These are phyloP conservation scores for Phytopythium delawarense DNA, from an alignment of 352 stramenopile genomes.

Conservation along the genomic window DNA sequence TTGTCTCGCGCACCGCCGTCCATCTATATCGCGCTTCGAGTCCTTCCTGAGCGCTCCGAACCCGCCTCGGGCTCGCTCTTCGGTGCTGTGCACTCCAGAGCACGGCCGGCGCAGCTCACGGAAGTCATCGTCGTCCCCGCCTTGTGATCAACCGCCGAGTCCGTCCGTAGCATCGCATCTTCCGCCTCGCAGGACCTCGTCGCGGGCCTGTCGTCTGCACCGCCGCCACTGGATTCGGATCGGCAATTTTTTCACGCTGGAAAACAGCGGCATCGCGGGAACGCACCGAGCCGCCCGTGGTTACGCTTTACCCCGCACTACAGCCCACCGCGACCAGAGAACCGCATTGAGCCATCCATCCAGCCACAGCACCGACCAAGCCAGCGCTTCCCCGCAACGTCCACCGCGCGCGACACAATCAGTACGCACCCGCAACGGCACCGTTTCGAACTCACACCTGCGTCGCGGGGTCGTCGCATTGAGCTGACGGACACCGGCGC, in stretches of 20 bases:
- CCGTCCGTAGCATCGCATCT: not conserved
- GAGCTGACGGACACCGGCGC: not conserved
- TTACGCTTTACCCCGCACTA: no score
- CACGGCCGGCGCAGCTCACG: not conserved
- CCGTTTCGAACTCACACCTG: no score
- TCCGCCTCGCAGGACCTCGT: not conserved
- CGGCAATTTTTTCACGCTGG: no score
- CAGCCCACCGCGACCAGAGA: no score
- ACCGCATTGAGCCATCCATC: no score
- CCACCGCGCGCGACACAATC: no score
- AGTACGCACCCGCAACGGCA: no score
- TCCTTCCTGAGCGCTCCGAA: not conserved
- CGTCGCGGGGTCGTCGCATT: not conserved
- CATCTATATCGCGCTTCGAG: not conserved
- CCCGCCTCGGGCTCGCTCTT: not conserved
- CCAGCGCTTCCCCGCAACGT: no score
- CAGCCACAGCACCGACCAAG: no score
- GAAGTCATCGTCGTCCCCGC: not conserved
- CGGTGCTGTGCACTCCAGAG: no score
- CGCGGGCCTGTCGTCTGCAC: not conserved
- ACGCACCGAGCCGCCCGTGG: no score
- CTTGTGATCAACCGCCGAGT: not conserved
- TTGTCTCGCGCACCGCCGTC: constrained; percentile 1
- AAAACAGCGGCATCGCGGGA: no score
- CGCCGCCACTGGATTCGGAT: not conserved